Evolutionary conservation across 495 filamentous ascomycete species (phyloP).

Genomic region (Talaromyces nanjingensis): DNA sequence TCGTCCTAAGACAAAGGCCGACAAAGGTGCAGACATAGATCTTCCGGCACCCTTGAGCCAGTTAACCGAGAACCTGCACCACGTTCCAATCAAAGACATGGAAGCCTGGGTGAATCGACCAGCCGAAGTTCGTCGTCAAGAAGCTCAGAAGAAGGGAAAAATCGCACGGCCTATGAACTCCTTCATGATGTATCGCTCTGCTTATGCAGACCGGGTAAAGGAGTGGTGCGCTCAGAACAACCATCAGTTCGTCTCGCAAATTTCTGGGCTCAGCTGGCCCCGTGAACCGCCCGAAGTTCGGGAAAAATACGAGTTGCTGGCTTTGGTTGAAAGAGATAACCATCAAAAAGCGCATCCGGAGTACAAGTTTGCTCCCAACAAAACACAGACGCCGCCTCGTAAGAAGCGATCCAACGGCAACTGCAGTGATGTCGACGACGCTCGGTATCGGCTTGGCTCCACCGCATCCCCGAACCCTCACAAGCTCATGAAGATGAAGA

Average conservation of each 20-base stretch:
- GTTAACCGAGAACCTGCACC: conserved; percentile 58
- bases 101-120: conserved; percentile 72
- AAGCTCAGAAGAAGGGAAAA: conserved; percentile 67
- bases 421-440: conserved; percentile 26
- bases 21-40: conserved; percentile 45
- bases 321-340: conserved; percentile 75
- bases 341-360: conserved; percentile 81
- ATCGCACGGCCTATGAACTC: conserved; percentile 94
- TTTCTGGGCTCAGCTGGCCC: conserved; percentile 80
- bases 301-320: conserved; percentile 73
- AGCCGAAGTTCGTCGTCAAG: conserved; percentile 53
- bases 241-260: conserved; percentile 84
- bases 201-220: conserved; percentile 83
- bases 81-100: conserved; percentile 70
- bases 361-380: conserved; percentile 92
- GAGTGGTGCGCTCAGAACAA: conserved; percentile 79
- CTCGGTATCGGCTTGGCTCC: conserved; percentile 29
- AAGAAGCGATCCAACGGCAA: conserved; percentile 31
- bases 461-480: conserved; percentile 18
- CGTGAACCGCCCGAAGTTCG: conserved; percentile 65
- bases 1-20: conserved; percentile 33
- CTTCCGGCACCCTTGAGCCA: conserved; percentile 68
- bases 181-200: conserved; percentile 96
- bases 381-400: conserved; percentile 46
- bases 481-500: conserved; percentile 20